Base-by-base conservation (phyloP, 2,329 filamentous ascomycete species). In the Didymella arachidicola region DNA sequence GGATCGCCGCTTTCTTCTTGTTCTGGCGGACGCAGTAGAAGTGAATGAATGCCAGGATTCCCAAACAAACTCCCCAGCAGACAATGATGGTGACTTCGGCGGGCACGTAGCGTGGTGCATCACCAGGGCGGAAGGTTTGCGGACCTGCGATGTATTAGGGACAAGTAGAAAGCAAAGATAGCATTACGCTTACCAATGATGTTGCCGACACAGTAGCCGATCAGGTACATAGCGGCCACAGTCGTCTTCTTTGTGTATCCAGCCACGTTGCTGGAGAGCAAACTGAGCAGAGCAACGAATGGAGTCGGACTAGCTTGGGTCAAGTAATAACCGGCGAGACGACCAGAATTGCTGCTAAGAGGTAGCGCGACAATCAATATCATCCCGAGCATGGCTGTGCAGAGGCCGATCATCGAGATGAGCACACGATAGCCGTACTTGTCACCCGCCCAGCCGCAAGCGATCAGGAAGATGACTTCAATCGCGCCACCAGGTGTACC, bases 401-500 rank as follows among this genome's bases (percentile, higher is more conserved):
- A 62, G 6, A 88, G 76, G 0, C 86, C 86, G 2, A 74, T 77
- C 14, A 81, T 79, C 60, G 82, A 81, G 44, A 86, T 79, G 1
- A 89, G 77, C 57, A 89, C 79, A 8, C 87, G 83, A 62, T 88
- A 84, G 18, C 81, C 79, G 44, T 80, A 82, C 38, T 53, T 79
- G 64, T 88, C 85, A 43, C 86, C 86, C 0, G 87, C 75, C 66
- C 82, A 85, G 36, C 83, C 85, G 58, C 81, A 85, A 3, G 80
- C 66, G 14, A 89, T 73, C 10, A 89, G 75, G 0, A 83, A 78
- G 27, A 89, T 77, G 22, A 90, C 79, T 75, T 90, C 86, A 32
- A 90, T 81, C 0, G 84, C 87, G 4, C 89, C 89, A 8, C 85
- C 86, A 0, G 89, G 88, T 0, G 83, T 85, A 41, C 87, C 87